These are phyloP conservation scores for Aspergillus sp. DNA, from an alignment of 2,329 filamentous ascomycete species.

Conservation along the genomic window DNA sequence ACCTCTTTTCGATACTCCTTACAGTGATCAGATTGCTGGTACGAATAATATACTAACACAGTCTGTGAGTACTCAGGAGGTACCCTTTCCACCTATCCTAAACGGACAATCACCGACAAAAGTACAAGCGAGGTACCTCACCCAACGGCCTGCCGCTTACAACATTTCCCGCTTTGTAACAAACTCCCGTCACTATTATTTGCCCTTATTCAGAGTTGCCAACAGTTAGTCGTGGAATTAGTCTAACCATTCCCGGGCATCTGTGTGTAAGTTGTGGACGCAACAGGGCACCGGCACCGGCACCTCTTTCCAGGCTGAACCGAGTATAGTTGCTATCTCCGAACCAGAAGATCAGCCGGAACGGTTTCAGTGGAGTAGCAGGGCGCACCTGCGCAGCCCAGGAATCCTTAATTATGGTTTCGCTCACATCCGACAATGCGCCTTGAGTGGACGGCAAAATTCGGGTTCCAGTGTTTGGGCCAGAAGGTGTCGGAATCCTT, in stretches of 20 bases:
- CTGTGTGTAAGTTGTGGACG: not conserved
- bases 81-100: not conserved
- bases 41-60: too few species aligned
- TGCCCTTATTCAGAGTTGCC: not conserved
- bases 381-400: not conserved
- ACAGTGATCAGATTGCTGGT: too few species aligned
- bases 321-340: not conserved
- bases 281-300: too few species aligned
- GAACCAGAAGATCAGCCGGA: not conserved
- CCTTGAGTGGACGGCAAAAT: not conserved
- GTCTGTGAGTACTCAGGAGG: not conserved
- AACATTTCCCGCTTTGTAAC: not conserved
- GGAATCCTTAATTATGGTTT: not conserved
- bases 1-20: not conserved
- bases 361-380: constrained; percentile 1
- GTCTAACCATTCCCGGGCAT: not conserved
- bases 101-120: not conserved
- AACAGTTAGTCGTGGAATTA: not conserved
- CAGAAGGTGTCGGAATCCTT: not conserved
- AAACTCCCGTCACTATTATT: not conserved
- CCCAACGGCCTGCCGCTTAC: not conserved
- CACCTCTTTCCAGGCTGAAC: not conserved
- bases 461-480: not conserved
- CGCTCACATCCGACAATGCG: not conserved
- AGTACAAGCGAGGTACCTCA: not conserved